Base-by-base conservation (phyloP, 1,284 basidiomycete species). In the Papiliotrema nemorosa region DNA sequence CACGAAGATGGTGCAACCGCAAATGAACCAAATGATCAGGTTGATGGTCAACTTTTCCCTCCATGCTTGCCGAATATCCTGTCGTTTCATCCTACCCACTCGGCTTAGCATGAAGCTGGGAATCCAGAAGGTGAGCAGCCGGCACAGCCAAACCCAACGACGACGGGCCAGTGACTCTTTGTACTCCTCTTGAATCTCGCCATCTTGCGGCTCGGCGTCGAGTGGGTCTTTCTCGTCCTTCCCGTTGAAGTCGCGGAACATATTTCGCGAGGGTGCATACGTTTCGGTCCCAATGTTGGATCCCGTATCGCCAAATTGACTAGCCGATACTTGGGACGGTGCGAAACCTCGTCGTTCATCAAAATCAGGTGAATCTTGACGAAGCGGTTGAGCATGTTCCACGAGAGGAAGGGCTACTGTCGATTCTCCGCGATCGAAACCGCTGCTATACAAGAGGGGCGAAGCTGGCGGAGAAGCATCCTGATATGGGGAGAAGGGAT, bases 21-120 rank as follows among this genome's bases (percentile, higher is more conserved):
- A 97, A 47, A 90, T 79, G 68, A 97, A 86, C 93, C 93, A 97
- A 66, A 98, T 97, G 75, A 97, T 81, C 55, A 96, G 75, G 76
- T 98, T 97, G 73, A 97, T 83, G 3, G 93, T 89, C 1, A 98
- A 80, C 77, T 97, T 98, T 76, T 98, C 94, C 60, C 93, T 79
- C 94, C 93, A 97, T 0, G 94, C 94, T 76, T 97, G 92, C 38
- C 88, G 85, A 36, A 98, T 81, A 65, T 98, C 96, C 55, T 87
- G 76, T 12, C 93, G 85, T 77, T 97, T 97, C 88, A 98, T 92
- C 21, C 89, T 81, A 1, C 89, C 89, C 49, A 90, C 65, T 70
- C 81, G 84, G 16, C 75, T 78, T 40, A 98, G 78, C 46, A 86
- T 72, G 13, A 82, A 81, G 21, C 81, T 85, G 0, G 93, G 94